Base-by-base conservation (phyloP, 106 monocot species). In the Amphibolis antarctica region DNA sequence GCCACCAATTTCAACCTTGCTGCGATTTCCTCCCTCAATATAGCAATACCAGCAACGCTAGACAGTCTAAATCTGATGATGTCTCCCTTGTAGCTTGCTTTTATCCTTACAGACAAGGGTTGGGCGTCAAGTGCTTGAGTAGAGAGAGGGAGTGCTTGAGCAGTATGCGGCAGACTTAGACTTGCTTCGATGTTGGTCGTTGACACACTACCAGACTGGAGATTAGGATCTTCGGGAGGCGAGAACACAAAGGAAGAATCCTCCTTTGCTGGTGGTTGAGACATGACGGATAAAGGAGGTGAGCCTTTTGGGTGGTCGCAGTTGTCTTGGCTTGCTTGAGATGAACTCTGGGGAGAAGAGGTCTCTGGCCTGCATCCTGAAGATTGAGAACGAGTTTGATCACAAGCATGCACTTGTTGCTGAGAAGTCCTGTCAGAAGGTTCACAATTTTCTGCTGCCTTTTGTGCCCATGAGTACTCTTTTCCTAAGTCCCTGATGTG, bases 261-360 rank as follows among this genome's bases (percentile, higher is more conserved):
- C 4, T 43, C 5, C 30, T 58, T 50, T 14, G 59, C 45, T 17
- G 12, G 72, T 30, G 55, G 67, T 46, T 64, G 62, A 20, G 52
- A 10, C 15, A 57, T 52, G n/a, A n/a, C n/a, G 3, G 56, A 53
- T 4, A 70, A 74, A 44, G 57, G 12, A 59, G 64, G 20, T 63
- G 42, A 70, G 0, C 30, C 42, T 61, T 45, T 53, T 24, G 46
- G 17, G 23, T 47, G 19, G 46, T 15, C 69, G 46, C 64, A 64
- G 27, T 4, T 69, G 0, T n/a, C 43, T 6, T 64, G 72, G 52
- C 70, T 84, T 67, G 42, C 80, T 26, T 78, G 81, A 44, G 68
- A 79, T 30, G 80, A 82, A 60, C 60, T 80, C 61, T 73, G 81
- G 31, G 86, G 81, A 6, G 72, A 69, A 55, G 75, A 80, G 15